Percentiles rank a stretch among this genome's conserved stretches.
Evolutionary conservation across 2,329 filamentous ascomycete genomes (phyloP).

Genomic region (Calonectria pteridis): DNA sequence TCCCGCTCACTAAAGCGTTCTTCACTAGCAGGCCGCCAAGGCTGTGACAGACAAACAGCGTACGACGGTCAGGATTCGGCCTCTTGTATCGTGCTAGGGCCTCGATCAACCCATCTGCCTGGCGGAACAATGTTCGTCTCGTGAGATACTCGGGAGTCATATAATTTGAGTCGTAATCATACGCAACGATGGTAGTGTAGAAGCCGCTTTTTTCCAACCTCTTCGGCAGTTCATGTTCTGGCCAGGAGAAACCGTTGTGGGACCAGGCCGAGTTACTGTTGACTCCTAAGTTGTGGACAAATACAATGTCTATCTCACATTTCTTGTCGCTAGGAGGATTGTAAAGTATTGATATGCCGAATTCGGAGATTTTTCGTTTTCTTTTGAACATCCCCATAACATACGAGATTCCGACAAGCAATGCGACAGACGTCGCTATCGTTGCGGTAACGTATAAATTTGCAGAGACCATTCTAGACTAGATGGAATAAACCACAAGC

Average conservation of each 20-base stretch:
- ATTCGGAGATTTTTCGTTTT: not conserved
- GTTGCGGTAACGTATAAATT: not conserved
- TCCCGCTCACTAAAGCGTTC: not conserved
- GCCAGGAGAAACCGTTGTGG: not conserved
- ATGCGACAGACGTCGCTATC: not conserved
- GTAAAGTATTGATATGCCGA: not conserved
- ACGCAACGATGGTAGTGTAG: not conserved
- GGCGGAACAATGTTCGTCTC: not conserved
- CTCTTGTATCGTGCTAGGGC: not conserved
- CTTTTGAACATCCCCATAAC: not conserved
- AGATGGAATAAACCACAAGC: not conserved
- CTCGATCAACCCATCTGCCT: not conserved
- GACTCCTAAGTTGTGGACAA: not conserved
- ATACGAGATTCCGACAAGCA: not conserved
- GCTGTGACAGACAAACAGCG: not conserved
- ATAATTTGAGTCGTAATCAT: not conserved
- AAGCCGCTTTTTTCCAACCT: not conserved
- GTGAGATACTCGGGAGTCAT: not conserved
- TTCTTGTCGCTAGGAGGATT: not conserved
- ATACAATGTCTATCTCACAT: not conserved
- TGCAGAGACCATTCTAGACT: not conserved
- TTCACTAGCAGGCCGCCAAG: not conserved
- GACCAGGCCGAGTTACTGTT: not conserved
- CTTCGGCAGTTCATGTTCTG: not conserved
- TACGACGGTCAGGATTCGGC: not conserved